Conservation (phyloP, 306 rosid species). For the Vicia faba region DNA sequence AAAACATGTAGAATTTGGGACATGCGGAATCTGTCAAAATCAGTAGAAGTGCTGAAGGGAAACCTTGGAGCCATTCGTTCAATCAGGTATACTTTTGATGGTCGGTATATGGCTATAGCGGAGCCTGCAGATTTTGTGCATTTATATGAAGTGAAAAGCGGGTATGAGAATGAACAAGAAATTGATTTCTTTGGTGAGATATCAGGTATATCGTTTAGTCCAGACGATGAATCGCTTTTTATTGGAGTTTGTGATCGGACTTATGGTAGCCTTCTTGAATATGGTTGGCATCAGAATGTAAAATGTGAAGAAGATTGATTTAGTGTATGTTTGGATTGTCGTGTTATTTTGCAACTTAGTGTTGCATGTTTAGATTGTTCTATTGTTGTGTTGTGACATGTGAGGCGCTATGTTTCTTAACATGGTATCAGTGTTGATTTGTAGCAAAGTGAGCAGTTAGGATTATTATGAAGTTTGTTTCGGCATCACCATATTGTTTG, state of each 20-base stretch:
- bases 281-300: constrained; percentile 44
- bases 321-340: too few relatives aligned
- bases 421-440: too few relatives aligned
- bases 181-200: constrained; percentile 83
- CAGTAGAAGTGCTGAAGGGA: constrained; percentile 74
- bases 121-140: constrained; percentile 91
- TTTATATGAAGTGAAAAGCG: constrained; percentile 63
- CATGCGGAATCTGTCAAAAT: constrained; percentile 63
- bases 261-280: constrained; percentile 82
- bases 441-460: too few relatives aligned
- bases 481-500: too few relatives aligned
- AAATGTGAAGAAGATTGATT: too few relatives aligned
- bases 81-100: constrained; percentile 66
- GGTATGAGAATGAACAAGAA: constrained; percentile 74
- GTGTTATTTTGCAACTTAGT: too few relatives aligned
- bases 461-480: too few relatives aligned
- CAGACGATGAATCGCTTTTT: constrained; percentile 75
- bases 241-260: constrained; percentile 84
- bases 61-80: constrained; percentile 82
- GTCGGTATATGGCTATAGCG: constrained; percentile 68
- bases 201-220: constrained; percentile 85
- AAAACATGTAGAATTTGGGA: constrained; percentile 86
- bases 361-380: too few relatives aligned
- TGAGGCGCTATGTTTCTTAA: too few relatives aligned
- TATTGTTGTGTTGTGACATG: too few relatives aligned